phyloP scores from a whole-genome alignment of 148 eudicot genomes.

The Persicaria maculosa region DNA sequence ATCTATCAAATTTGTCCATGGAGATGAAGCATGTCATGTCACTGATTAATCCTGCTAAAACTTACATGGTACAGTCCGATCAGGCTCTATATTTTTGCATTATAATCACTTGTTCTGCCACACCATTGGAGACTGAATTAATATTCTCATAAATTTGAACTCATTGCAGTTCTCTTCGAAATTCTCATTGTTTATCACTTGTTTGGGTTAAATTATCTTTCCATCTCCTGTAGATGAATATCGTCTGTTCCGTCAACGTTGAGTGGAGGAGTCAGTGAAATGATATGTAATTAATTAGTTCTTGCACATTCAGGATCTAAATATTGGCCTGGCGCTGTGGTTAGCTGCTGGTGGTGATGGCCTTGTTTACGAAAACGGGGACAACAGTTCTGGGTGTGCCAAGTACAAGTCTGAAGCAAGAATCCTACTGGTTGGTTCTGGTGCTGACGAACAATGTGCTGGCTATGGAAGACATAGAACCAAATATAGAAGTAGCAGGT shows the following conservation, averaged over 20 bases:
- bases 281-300: neutral
- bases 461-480: slow-evolving; percentile 94
- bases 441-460: slow-evolving; percentile 98
- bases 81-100: neutral
- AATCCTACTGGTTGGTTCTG: slow-evolving; percentile 89
- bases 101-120: neutral
- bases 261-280: neutral
- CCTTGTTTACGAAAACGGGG: slow-evolving; percentile 43
- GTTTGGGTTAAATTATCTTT: neutral
- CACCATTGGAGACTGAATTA: neutral
- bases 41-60: slow-evolving; percentile 75
- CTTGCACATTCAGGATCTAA: slow-evolving; percentile 59
- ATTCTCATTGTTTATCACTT: neutral
- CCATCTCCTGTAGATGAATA: neutral
- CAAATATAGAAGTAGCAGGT: slow-evolving; percentile 78
- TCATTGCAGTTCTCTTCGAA: neutral
- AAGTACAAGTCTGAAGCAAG: slow-evolving; percentile 68
- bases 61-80: slow-evolving; percentile 68
- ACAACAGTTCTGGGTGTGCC: slow-evolving; percentile 23
- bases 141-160: neutral
- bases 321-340: slow-evolving; percentile 93
- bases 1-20: slow-evolving; percentile 45
- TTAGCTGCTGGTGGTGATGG: slow-evolving; percentile 93
- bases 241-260: neutral
- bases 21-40: slow-evolving; percentile 89